A percentile compares a stretch with the other conserved stretches of the same genome.
These are phyloP conservation scores for Aegilops tauschii DNA, from an alignment of 176 grass and related monocot species.

Conservation along the genomic window DNA sequence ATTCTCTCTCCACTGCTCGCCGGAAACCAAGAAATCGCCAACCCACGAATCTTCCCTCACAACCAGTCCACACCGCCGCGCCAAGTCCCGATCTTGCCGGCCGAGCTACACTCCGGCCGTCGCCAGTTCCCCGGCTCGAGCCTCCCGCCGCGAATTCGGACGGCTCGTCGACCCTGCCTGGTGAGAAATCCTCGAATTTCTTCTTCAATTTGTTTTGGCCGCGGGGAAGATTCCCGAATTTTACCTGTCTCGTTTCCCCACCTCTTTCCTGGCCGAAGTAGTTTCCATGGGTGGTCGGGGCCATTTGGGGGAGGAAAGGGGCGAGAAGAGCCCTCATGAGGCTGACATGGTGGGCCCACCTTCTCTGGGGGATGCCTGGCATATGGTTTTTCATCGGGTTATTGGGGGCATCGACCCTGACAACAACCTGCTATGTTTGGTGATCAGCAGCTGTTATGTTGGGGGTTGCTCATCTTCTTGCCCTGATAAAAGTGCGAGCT, in stretches of 20 bases:
- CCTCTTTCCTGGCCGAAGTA: background rate
- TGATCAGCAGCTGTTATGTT: background rate
- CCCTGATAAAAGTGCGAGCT: background rate
- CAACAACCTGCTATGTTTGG: background rate
- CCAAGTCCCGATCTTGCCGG: conserved; percentile 19
- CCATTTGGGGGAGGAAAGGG: background rate
- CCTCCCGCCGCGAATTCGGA: background rate
- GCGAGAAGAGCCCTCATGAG: background rate
- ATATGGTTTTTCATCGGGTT: background rate
- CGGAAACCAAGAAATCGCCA: conserved; percentile 11
- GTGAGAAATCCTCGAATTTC: background rate
- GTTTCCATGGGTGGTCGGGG: background rate
- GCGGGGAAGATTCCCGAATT: background rate
- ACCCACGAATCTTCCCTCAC: background rate
- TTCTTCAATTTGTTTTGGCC: background rate
- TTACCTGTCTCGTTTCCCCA: background rate
- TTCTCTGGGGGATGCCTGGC: background rate
- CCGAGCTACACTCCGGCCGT: background rate
- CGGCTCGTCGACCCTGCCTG: conserved; percentile 6
- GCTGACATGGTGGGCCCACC: background rate
- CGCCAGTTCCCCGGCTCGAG: background rate
- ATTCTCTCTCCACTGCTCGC: conserved; percentile 8
- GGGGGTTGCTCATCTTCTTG: background rate
- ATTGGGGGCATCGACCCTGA: background rate
- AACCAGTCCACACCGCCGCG: background rate